Percentiles rank a stretch among this genome's conserved stretches.
phyloP scores from a whole-genome alignment of 2,329 filamentous ascomycete genomes.

The Shiraia sp. region DNA sequence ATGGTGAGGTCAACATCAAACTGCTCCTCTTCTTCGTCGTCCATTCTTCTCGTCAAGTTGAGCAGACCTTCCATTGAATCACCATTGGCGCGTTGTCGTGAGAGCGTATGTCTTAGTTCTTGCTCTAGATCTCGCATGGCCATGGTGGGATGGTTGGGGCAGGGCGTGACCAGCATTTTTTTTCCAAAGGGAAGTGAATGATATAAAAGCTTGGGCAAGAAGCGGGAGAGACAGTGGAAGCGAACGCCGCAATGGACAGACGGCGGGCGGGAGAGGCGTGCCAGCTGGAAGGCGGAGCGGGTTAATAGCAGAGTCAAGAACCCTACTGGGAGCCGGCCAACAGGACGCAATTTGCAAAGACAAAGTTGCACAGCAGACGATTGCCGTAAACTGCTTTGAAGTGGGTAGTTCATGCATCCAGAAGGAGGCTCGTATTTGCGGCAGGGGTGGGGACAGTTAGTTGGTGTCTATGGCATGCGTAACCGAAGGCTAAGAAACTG shows the following conservation, averaged over 20 bases:
- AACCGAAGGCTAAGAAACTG: slow-evolving; percentile 22
- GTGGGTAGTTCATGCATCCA: slow-evolving; percentile 24
- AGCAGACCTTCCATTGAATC: slow-evolving; percentile 34
- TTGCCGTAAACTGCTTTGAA: slow-evolving; percentile 17
- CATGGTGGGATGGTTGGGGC: slow-evolving; percentile 11
- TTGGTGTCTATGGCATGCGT: slow-evolving; percentile 17
- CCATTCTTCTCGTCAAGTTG: slow-evolving; percentile 38
- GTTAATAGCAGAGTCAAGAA: slow-evolving; percentile 9
- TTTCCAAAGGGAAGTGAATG: slow-evolving; percentile 4
- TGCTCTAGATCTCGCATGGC: slow-evolving; percentile 27
- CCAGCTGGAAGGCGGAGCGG: slow-evolving; percentile 5
- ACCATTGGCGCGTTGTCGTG: slow-evolving; percentile 16
- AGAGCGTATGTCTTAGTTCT: slow-evolving; percentile 25
- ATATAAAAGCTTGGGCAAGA: slow-evolving; percentile 6
- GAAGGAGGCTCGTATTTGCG: slow-evolving; percentile 8
- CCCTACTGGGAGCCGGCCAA: neutral
- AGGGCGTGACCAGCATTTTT: slow-evolving; percentile 25
- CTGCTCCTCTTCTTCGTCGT: slow-evolving; percentile 42
- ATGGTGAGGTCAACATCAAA: slow-evolving; percentile 59
- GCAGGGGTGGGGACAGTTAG: slow-evolving; percentile 15
- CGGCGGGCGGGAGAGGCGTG: slow-evolving; percentile 5
- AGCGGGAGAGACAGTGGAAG: slow-evolving; percentile 3
- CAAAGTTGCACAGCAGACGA: slow-evolving; percentile 6
- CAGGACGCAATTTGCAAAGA: slow-evolving; percentile 3
- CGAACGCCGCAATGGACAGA: slow-evolving; percentile 12